phyloP scores from a whole-genome alignment of 2,329 filamentous ascomycete genomes.

The Fusarium sp. region DNA sequence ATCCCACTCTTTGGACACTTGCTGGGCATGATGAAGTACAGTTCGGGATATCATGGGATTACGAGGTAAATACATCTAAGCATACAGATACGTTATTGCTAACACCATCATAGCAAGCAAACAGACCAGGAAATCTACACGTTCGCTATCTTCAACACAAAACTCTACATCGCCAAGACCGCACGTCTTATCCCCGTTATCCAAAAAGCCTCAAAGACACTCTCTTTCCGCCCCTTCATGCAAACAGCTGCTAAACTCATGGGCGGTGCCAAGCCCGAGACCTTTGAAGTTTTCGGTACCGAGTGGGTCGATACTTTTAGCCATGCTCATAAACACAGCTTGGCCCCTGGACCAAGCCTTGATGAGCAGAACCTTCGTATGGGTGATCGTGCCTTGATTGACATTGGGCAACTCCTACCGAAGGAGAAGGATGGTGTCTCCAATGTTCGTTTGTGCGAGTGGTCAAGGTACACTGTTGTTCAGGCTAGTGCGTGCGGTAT shows the following conservation, averaged over 20 bases:
- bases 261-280: slow-evolving; percentile 29
- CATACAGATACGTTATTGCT: background rate
- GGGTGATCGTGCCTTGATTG: slow-evolving; percentile 25
- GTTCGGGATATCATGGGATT: slow-evolving; percentile 30
- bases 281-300: slow-evolving; percentile 22
- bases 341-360: slow-evolving; percentile 22
- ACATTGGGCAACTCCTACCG: slow-evolving; percentile 2
- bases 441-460: slow-evolving; percentile 7
- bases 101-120: slow-evolving; percentile 2
- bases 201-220: slow-evolving; percentile 43
- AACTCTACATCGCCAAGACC: slow-evolving; percentile 49
- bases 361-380: slow-evolving; percentile 41
- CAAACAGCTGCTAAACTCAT: slow-evolving; percentile 36
- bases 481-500: slow-evolving; percentile 42
- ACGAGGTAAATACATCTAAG: slow-evolving; percentile 13
- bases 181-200: slow-evolving; percentile 46
- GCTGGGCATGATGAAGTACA: slow-evolving; percentile 35
- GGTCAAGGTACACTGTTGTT: slow-evolving; percentile 28
- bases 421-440: background rate
- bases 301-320: slow-evolving; percentile 30
- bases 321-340: slow-evolving; percentile 20
- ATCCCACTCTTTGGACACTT: slow-evolving; percentile 42
- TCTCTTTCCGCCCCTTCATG: slow-evolving; percentile 50
- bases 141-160: slow-evolving; percentile 46
- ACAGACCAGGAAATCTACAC: slow-evolving; percentile 49